Evolutionary conservation across 352 stramenopile species (phyloP), one percentile per base, ranked within the genome.

Genomic region (Globisporangium carolinianum): DNA sequence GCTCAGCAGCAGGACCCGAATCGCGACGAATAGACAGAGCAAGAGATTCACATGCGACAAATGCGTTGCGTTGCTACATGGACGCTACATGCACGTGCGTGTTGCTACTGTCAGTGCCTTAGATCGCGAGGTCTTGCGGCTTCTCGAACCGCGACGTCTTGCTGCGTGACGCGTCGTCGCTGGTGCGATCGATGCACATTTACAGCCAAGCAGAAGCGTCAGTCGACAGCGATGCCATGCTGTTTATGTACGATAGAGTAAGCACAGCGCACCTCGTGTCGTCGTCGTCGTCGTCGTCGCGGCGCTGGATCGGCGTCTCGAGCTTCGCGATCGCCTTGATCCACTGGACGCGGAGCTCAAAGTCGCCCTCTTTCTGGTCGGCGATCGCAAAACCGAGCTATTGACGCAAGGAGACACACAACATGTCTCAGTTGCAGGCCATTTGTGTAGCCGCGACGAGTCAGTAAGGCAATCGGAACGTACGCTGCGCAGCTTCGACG

Each of bases 331-430:
- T 57, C 7, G 83, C 85, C 66, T 94, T 94, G 56, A 94, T 92
- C 85, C 85, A 94, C 58, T 94, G 76, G 36, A 94, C 67, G 45
- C 76, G 75, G 53, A 94, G 68, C 70, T 92, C 76, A 58, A 94
- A 94, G 47, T 90, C 75, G 37, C 85, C 85, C 71, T 94, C 85
- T 43, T 89, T 87, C 57, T 94, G 76, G 64, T 94, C 85, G 45
- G 85, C 80, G 39, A 94, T 91, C 3, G 85, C 85, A 64, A 94
- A 88, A 0, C 85, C 85, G 47, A 94, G 73, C 82, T 94, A 49
- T 18, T 47, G 47, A 24, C 1, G 9, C 46, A 3, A 53, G n/a
- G 5, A 38, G 6, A 11, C 11, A 55, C 15, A 9, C 17, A 57
- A 11, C 39, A 24, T 24, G 24, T 24, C 24, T 24, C 24, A 24